Evolutionary conservation across 306 rosid species (phyloP).

Genomic region (Carpinus viminea): DNA sequence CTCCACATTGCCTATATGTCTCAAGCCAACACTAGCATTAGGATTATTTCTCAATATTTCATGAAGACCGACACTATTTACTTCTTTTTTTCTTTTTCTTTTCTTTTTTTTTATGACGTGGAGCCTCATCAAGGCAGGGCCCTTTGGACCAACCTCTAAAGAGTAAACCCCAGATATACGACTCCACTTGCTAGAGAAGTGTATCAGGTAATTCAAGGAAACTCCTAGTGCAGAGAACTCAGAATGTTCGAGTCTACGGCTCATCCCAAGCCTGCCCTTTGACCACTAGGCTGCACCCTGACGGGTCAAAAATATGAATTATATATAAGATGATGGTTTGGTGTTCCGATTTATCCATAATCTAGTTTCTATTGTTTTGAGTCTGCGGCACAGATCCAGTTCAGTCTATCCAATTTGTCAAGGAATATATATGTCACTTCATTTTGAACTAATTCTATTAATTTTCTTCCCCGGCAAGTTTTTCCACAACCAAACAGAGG

Average conservation of each 20-base stretch:
- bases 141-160: too few species aligned
- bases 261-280: too few species aligned
- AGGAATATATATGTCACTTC: not conserved
- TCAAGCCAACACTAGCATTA: not conserved
- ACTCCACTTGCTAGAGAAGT: too few species aligned
- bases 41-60: not conserved
- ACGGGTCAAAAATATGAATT: not conserved
- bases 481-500: not conserved
- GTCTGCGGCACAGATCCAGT: not conserved
- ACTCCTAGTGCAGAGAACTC: too few species aligned
- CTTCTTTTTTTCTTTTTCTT: too few species aligned
- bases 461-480: not conserved
- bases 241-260: too few species aligned
- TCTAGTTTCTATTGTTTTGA: not conserved
- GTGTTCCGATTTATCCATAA: not conserved
- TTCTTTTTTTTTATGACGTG: too few species aligned
- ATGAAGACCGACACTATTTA: not conserved
- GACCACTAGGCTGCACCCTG: too few species aligned
- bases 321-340: not conserved
- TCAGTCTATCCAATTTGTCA: not conserved
- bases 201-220: too few species aligned
- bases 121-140: too few species aligned
- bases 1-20: not conserved
- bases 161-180: too few species aligned
- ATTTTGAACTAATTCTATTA: not conserved